Evolutionary conservation across 2,329 filamentous ascomycete species (phyloP), one percentile per base, ranked within the genome.

Genomic region (Cytospora piceae): DNA sequence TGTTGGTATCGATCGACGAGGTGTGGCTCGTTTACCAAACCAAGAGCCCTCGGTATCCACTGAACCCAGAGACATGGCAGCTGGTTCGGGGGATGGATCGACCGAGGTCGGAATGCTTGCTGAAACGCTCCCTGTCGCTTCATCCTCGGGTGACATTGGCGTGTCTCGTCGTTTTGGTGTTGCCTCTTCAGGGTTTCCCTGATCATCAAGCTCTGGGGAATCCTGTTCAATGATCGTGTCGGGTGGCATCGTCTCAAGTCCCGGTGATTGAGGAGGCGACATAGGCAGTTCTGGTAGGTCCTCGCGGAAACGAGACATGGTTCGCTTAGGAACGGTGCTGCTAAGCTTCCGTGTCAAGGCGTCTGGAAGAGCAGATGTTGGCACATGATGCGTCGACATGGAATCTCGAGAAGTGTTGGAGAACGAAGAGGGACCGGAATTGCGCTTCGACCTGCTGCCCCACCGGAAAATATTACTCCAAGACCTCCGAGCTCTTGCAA

Each of bases 31-130:
- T 75, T 42, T 73, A 68, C 15, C 73, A 83, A 99, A 87, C 95
- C 95, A 99, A 0, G 94, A 97, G 5, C 87, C 95, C 79, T 99
- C 95, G 0, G 94, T 97, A 74, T 97, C 95, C 66, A 98, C 92
- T 0, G 94, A 97, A 2, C 93, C 95, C 22, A 98, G 83, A 0
- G 94, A 98, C 76, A 94, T 90, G 34, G 93, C 92, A 74, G 93
- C 85, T 42, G 79, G 83, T 70, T 83, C 88, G 22, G 82, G 87
- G 6, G 84, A 88, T 31, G 79, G 75, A 29, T 80, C 77, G 5
- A 77, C 73, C 27, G 59, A 66, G 17, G 59, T 61, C 31, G 66
- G 56, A n/a, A 68, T 52, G 34, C 63, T 68, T 9, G 56, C 55
- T 15, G 63, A 59, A 15, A 63, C 59, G 20, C 56, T 56, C 8